Evolutionary conservation across 306 rosid genomes (phyloP).

Genomic region (Malus sieversii): DNA sequence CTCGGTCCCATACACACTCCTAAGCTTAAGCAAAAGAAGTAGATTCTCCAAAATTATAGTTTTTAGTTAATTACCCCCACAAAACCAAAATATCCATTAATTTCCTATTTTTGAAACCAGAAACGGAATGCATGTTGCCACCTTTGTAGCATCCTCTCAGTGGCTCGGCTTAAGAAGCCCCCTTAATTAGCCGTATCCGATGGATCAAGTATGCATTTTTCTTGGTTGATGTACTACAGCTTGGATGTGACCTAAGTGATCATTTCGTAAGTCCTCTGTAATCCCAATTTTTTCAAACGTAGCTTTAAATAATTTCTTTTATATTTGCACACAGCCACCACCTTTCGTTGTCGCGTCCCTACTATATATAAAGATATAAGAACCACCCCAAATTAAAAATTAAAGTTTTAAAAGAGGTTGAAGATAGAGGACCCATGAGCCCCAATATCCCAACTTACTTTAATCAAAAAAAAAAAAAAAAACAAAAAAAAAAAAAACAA

Average conservation of each 20-base stretch:
- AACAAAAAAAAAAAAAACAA: too few relatives aligned
- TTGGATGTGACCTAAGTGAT: slow-evolving; percentile 23
- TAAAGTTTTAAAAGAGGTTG: not conserved
- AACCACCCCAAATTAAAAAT: slow-evolving; percentile 12
- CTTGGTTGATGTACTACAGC: slow-evolving; percentile 17
- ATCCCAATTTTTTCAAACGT: not conserved
- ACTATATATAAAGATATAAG: slow-evolving; percentile 3
- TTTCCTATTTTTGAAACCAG: not conserved
- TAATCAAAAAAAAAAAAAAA: too few relatives aligned
- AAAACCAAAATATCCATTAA: not conserved
- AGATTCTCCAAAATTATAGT: not conserved
- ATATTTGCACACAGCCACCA: not conserved
- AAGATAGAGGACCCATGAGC: not conserved
- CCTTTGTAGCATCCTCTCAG: not conserved
- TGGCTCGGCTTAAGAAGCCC: slow-evolving; percentile 6
- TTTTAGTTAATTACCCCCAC: not conserved
- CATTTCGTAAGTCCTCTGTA: slow-evolving; percentile 1
- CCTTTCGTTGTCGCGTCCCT: slow-evolving; percentile 19
- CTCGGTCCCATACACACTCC: not conserved
- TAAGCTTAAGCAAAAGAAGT: not conserved
- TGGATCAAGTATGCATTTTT: not conserved
- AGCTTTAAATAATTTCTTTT: not conserved
- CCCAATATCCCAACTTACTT: not conserved
- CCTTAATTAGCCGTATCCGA: not conserved
- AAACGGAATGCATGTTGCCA: not conserved